Conservation (phyloP, 371 early-diverging fungal species). For the Synchytrium microbalum region DNA sequence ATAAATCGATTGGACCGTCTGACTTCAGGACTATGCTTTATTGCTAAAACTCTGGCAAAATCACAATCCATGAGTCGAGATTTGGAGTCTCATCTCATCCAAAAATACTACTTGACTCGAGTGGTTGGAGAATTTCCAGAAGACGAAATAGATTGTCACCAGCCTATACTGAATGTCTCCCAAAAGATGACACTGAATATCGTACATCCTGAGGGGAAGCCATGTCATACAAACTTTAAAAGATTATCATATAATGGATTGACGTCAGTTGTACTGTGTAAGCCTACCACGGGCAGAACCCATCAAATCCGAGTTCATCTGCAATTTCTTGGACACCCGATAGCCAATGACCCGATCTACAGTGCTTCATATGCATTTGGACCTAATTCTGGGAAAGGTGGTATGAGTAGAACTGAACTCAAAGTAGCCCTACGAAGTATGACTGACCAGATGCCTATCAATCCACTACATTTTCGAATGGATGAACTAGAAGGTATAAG, state of each 20-base stretch:
- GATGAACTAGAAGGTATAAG: too few relatives aligned
- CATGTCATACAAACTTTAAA: conserved; percentile 55
- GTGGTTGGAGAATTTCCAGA: conserved; percentile 84
- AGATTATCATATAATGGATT: conserved; percentile 52
- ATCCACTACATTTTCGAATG: too few relatives aligned
- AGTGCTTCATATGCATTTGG: conserved; percentile 66
- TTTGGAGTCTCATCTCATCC: conserved; percentile 57
- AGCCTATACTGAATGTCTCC: conserved; percentile 73
- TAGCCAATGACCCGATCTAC: conserved; percentile 95
- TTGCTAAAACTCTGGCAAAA: conserved; percentile 53
- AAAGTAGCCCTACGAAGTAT: too few relatives aligned
- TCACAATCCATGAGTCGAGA: conserved; percentile 56
- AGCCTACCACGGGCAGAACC: conserved; percentile 93
- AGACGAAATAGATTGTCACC: conserved; percentile 54
- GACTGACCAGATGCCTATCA: too few relatives aligned
- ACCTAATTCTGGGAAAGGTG: conserved; percentile 43
- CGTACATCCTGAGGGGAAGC: conserved; percentile 67
- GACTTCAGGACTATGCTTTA: conserved; percentile 83
- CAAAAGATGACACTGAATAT: conserved; percentile 83
- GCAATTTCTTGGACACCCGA: conserved; percentile 90
- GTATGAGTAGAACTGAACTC: conserved; percentile 17
- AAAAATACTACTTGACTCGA: conserved; percentile 80
- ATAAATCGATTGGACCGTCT: conserved; percentile 83
- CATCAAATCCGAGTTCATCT: conserved; percentile 99
- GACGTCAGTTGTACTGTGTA: conserved; percentile 60